Evolutionary conservation across 306 rosid species (phyloP).

Genomic region (Gillenia trifoliata): DNA sequence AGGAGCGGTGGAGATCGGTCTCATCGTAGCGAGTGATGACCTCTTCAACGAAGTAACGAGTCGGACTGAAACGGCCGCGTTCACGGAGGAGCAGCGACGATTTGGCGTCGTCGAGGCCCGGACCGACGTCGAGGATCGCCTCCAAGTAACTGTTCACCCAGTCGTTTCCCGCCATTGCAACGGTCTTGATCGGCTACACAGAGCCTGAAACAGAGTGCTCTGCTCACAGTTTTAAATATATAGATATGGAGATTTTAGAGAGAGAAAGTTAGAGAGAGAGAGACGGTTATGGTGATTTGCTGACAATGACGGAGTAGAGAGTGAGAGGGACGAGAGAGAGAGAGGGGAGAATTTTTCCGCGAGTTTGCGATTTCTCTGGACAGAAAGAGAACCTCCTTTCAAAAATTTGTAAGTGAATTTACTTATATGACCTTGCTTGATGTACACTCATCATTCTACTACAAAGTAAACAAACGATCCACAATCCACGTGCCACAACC

Average conservation of each 20-base stretch:
- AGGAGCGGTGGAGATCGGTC: slow-evolving; percentile 61
- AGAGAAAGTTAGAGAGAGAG: not conserved
- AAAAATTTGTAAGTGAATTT: not conserved
- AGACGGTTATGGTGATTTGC: not conserved
- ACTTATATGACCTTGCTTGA: not conserved
- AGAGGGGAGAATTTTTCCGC: not conserved
- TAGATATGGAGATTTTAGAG: not conserved
- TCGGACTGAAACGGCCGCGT: slow-evolving; percentile 54
- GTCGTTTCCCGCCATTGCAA: slow-evolving; percentile 56
- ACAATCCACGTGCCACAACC: too few relatives aligned
- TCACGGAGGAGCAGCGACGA: slow-evolving; percentile 48
- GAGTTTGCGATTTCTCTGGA: slow-evolving; percentile 9
- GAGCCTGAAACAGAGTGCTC: slow-evolving; percentile 6
- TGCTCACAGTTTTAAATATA: not conserved
- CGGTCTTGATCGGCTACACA: not conserved
- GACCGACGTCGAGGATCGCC: slow-evolving; percentile 60
- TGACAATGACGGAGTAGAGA: not conserved
- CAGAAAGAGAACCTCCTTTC: not conserved
- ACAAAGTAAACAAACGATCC: not conserved
- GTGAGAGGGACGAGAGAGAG: not conserved
- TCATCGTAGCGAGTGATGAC: slow-evolving; percentile 60
- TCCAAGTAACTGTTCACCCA: slow-evolving; percentile 60
- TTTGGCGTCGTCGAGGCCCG: slow-evolving; percentile 46
- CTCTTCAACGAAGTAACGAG: slow-evolving; percentile 63
- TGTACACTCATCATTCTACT: not conserved